These are phyloP conservation scores for Climacium dendroides DNA, from an alignment of 225 moss, liverwort and hornwort species.

Conservation along the genomic window DNA sequence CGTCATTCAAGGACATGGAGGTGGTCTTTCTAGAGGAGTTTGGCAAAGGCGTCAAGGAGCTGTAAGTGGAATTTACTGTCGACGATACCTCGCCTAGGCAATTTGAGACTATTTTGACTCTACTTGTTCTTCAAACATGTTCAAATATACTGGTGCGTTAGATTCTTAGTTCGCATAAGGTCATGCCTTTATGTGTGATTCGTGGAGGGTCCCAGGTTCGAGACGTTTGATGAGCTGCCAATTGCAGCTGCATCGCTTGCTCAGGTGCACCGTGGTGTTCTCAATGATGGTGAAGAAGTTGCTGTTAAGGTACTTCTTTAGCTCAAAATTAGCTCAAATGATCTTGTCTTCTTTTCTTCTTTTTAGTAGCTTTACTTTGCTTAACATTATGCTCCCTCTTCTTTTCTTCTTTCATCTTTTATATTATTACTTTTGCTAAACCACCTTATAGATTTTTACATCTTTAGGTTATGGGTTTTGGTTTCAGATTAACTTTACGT, in stretches of 20 bases:
- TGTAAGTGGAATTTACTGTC: slow-evolving; percentile 42
- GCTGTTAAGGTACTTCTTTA: slow-evolving; percentile 65
- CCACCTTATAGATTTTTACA: background rate
- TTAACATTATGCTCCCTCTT: background rate
- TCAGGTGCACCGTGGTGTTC: slow-evolving; percentile 72
- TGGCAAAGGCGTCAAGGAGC: slow-evolving; percentile 47
- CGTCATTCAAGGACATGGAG: slow-evolving; percentile 65
- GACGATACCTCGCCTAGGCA: background rate
- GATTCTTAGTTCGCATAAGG: background rate
- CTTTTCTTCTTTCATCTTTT: background rate
- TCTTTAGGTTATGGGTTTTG: background rate
- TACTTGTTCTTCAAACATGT: background rate
- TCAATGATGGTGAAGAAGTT: slow-evolving; percentile 63
- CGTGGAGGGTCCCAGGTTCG: slow-evolving; percentile 34
- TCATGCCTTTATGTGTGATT: background rate
- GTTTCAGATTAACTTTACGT: background rate
- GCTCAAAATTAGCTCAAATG: background rate
- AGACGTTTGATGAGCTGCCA: slow-evolving; percentile 64
- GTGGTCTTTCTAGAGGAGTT: slow-evolving; percentile 65
- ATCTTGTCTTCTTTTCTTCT: background rate
- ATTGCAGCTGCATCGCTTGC: slow-evolving; percentile 97
- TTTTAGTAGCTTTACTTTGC: background rate
- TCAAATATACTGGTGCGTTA: background rate
- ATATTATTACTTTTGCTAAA: background rate
- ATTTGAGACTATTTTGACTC: background rate